Evolutionary conservation across 352 stramenopile species (phyloP).

Genomic region (Thalassiosira pacifica): DNA sequence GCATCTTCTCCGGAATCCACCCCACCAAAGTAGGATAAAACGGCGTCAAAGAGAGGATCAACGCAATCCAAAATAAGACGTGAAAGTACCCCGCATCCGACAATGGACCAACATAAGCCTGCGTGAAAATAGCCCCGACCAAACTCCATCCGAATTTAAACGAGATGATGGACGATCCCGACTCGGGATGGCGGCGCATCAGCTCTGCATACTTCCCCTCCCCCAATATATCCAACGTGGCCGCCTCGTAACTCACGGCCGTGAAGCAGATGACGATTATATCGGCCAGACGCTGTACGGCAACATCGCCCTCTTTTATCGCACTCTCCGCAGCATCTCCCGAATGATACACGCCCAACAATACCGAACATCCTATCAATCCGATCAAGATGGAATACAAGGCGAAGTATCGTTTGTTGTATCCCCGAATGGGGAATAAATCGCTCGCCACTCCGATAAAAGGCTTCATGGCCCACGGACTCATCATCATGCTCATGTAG

Average conservation of each 20-base stretch:
- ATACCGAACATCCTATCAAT: conserved; percentile 34
- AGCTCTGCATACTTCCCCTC: conserved; percentile 67
- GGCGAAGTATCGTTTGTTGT: conserved; percentile 65
- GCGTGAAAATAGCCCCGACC: conserved; percentile 47
- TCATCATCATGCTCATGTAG: conserved; percentile 60
- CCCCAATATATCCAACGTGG: conserved; percentile 63
- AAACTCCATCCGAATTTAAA: conserved; percentile 67
- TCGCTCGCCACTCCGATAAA: conserved; percentile 65
- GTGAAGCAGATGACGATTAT: conserved; percentile 62
- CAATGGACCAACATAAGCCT: conserved; percentile 45
- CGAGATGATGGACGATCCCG: conserved; percentile 56
- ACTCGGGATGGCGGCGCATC: conserved; percentile 52
- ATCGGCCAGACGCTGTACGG: conserved; percentile 46
- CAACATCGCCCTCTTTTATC: conserved; percentile 15
- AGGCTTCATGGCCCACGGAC: conserved; percentile 66
- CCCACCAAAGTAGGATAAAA: conserved; percentile 61
- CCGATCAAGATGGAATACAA: conserved; percentile 62
- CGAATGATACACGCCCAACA: conserved; percentile 51
- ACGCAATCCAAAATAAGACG: conserved; percentile 62
- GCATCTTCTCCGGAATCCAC: conserved; percentile 62
- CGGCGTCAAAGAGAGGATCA: conserved; percentile 45
- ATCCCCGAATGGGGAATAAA: conserved; percentile 63
- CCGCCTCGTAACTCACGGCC: conserved; percentile 51
- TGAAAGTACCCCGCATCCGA: conserved; percentile 60
- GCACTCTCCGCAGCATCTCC: conserved; percentile 21